Percentiles rank a stretch among this genome's conserved stretches.
Evolutionary conservation across 2,329 filamentous ascomycete genomes (phyloP).

Genomic region (Podosphaera fusca): DNA sequence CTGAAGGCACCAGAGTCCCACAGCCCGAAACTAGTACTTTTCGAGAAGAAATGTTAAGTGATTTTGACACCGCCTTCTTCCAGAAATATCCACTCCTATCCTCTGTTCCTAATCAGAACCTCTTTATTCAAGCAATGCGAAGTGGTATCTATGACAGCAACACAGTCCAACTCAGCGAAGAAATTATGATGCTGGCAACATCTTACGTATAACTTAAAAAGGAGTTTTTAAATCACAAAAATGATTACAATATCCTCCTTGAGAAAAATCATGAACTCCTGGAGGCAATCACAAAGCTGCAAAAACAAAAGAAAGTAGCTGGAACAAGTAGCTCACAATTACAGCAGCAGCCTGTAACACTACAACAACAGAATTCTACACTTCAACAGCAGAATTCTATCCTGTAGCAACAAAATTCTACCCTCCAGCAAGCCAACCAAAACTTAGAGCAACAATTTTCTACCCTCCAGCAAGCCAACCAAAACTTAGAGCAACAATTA

Average conservation of each 20-base stretch:
- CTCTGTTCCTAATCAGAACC: not conserved
- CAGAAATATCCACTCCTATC: not conserved
- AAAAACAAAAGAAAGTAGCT: not conserved
- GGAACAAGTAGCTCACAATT: not conserved
- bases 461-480: not conserved
- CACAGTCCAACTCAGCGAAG: not conserved
- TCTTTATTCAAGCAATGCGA: constrained; percentile 1
- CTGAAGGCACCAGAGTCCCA: not conserved
- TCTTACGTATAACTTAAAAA: not conserved
- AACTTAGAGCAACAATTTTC: not conserved
- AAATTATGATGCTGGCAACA: not conserved
- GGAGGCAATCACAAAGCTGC: not conserved
- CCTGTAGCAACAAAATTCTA: not conserved
- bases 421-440: not conserved
- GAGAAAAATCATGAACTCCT: not conserved
- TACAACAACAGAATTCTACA: not conserved
- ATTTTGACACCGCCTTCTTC: not conserved
- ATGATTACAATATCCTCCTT: not conserved
- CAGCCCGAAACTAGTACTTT: not conserved
- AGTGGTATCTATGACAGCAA: not conserved
- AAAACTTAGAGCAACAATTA: not conserved
- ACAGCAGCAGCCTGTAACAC: not conserved
- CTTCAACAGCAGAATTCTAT: not conserved
- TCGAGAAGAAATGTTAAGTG: not conserved
- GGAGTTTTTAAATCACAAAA: not conserved